These are phyloP conservation scores for Tuber brumale DNA, from an alignment of 495 filamentous ascomycete genomes.

Conservation along the genomic window DNA sequence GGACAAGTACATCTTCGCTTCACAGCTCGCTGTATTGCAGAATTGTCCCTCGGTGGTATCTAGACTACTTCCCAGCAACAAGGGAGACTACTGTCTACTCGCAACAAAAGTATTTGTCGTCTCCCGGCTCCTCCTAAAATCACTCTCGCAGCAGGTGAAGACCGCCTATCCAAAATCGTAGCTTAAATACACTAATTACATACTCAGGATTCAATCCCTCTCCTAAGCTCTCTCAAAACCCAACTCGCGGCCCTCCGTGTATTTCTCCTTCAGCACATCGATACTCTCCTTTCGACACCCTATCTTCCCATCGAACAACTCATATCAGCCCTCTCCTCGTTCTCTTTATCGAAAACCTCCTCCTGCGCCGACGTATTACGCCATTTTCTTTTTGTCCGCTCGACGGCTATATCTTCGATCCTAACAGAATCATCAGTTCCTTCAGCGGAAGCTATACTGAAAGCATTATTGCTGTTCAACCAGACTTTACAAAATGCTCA, in stretches of 20 bases:
- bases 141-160: slow-evolving; percentile 51
- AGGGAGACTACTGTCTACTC: slow-evolving; percentile 55
- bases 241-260: slow-evolving; percentile 56
- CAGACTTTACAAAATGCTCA: slow-evolving; percentile 72
- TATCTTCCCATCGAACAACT: slow-evolving; percentile 49
- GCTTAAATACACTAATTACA: slow-evolving; percentile 18
- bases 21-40: slow-evolving; percentile 58
- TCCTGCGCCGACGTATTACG: slow-evolving; percentile 71
- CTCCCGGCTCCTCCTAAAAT: slow-evolving; percentile 62
- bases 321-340: slow-evolving; percentile 68
- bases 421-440: slow-evolving; percentile 46
- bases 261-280: slow-evolving; percentile 59
- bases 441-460: slow-evolving; percentile 47
- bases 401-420: slow-evolving; percentile 57
- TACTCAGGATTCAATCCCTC: slow-evolving; percentile 42
- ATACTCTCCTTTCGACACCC: slow-evolving; percentile 54
- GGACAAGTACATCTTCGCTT: slow-evolving; percentile 53
- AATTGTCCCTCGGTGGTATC: slow-evolving; percentile 52
- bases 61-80: slow-evolving; percentile 53
- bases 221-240: slow-evolving; percentile 57
- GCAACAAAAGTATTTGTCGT: slow-evolving; percentile 78
- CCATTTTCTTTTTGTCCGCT: slow-evolving; percentile 72
- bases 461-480: slow-evolving; percentile 64
- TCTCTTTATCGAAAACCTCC: slow-evolving; percentile 73
- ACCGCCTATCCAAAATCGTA: slow-evolving; percentile 38